Evolutionary conservation across 177 flowering plant genomes (phyloP).

Genomic region (Vitis hybrid): DNA sequence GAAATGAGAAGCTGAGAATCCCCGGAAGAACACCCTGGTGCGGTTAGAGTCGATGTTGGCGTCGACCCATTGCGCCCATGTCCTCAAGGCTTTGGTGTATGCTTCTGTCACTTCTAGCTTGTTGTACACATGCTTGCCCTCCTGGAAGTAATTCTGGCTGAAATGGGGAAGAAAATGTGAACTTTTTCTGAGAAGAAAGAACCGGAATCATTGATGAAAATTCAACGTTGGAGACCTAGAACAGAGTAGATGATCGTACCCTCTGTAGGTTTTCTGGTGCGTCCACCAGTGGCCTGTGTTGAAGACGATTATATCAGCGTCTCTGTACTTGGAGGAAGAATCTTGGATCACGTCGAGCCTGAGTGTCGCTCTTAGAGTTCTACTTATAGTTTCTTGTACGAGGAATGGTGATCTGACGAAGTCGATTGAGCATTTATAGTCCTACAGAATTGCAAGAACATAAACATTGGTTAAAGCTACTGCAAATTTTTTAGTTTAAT

Average conservation of each 20-base stretch:
- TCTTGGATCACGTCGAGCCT: constrained; percentile 55
- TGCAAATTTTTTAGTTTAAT: background rate
- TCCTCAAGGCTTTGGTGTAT: constrained; percentile 46
- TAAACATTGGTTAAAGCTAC: too few species aligned
- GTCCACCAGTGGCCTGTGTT: constrained; percentile 91
- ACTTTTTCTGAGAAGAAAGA: background rate
- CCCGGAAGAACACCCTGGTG: constrained; percentile 57
- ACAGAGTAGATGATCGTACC: constrained; percentile 28
- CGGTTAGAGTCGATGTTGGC: constrained; percentile 30
- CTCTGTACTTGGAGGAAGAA: constrained; percentile 28
- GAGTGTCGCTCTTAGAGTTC: constrained; percentile 41
- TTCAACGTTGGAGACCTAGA: background rate
- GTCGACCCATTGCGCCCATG: constrained; percentile 80
- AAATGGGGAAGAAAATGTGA: background rate
- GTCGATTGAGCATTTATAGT: constrained; percentile 54
- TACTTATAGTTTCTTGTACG: constrained; percentile 42
- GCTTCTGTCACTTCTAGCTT: constrained; percentile 46
- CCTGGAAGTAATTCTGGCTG: constrained; percentile 63
- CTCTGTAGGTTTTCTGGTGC: constrained; percentile 52
- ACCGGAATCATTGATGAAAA: background rate
- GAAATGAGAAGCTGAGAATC: constrained; percentile 70
- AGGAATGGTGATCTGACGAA: constrained; percentile 61
- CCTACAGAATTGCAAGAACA: constrained; percentile 26
- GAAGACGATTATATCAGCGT: constrained; percentile 67
- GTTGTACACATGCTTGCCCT: constrained; percentile 50